These are phyloP conservation scores for Colletotrichum sansevieriae DNA, from an alignment of 2,329 filamentous ascomycete genomes.

Conservation along the genomic window DNA sequence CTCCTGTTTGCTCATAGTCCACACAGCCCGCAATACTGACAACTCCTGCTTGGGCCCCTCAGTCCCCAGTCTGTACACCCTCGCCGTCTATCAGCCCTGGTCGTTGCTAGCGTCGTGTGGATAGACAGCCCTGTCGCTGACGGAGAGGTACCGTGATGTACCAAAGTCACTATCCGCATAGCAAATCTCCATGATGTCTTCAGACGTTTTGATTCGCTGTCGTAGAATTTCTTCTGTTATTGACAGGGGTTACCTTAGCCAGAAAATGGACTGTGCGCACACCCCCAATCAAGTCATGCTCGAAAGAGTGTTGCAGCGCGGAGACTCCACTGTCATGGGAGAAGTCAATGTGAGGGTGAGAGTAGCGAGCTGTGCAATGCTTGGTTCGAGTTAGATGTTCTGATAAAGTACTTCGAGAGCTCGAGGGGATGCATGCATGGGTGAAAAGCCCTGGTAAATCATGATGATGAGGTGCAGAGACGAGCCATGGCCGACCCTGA, in stretches of 20 bases:
- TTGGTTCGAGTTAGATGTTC: slow-evolving; percentile 10
- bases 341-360: not conserved
- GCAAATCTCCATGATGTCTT: slow-evolving; percentile 23
- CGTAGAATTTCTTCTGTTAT: slow-evolving; percentile 31
- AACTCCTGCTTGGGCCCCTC: slow-evolving; percentile 1
- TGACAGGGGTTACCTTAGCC: slow-evolving; percentile 17
- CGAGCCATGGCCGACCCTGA: slow-evolving; percentile 22
- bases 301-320: slow-evolving; percentile 29
- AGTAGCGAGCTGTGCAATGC: slow-evolving; percentile 1
- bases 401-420: not conserved
- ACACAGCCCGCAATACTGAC: slow-evolving; percentile 1
- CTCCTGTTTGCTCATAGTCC: slow-evolving; percentile 10
- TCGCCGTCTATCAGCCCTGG: slow-evolving; percentile 33
- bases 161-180: slow-evolving; percentile 21
- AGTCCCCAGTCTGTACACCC: slow-evolving; percentile 15
- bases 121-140: slow-evolving; percentile 16
- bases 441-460: slow-evolving; percentile 14
- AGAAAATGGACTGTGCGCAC: slow-evolving; percentile 33
- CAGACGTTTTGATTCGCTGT: slow-evolving; percentile 27
- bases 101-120: slow-evolving; percentile 38
- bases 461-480: slow-evolving; percentile 30
- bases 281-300: slow-evolving; percentile 30
- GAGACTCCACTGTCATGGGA: slow-evolving; percentile 28
- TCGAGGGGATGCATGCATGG: slow-evolving; percentile 10
- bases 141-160: slow-evolving; percentile 32